These are phyloP conservation scores for Teratosphaeria nubilosa DNA, from an alignment of 2,329 filamentous ascomycete genomes.

Conservation along the genomic window DNA sequence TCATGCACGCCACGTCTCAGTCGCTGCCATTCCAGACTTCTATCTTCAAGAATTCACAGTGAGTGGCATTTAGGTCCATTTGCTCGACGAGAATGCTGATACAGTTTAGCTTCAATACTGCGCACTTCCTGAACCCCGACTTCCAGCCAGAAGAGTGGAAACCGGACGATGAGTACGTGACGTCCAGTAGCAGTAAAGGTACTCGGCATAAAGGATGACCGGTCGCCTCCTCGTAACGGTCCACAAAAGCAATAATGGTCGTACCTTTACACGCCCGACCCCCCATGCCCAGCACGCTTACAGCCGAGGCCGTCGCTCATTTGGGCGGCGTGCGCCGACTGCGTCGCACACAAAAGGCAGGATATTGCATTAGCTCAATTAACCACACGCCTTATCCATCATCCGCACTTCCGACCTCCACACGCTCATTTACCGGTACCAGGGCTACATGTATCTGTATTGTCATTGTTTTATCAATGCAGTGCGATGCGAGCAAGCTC, in stretches of 20 bases:
- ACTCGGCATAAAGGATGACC: slow-evolving; percentile 24
- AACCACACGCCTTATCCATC: slow-evolving; percentile 6
- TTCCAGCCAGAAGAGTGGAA: slow-evolving; percentile 45
- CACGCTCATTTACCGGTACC: slow-evolving; percentile 2
- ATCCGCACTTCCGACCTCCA: neutral
- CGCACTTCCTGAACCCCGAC: slow-evolving; percentile 42
- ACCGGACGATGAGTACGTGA: slow-evolving; percentile 38
- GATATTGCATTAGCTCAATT: slow-evolving; percentile 12
- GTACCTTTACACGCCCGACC: slow-evolving; percentile 1
- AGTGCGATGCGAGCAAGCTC: neutral
- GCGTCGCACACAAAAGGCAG: slow-evolving; percentile 12
- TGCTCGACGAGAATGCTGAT: neutral
- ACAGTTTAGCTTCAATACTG: slow-evolving; percentile 43
- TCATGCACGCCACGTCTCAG: slow-evolving; percentile 29
- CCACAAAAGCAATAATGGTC: slow-evolving; percentile 7
- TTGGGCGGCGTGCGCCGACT: slow-evolving; percentile 6
- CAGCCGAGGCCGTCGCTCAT: neutral
- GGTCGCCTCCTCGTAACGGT: slow-evolving; percentile 39
- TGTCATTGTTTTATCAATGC: neutral
- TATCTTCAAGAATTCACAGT: slow-evolving; percentile 34
- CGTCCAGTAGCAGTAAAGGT: slow-evolving; percentile 17
- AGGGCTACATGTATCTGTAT: neutral
- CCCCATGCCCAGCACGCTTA: slow-evolving; percentile 5
- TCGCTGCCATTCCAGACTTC: slow-evolving; percentile 37
- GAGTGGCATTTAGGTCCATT: slow-evolving; percentile 4